Conservation (phyloP, 2,329 filamentous ascomycete species). For the Bipolaris zeicola region DNA sequence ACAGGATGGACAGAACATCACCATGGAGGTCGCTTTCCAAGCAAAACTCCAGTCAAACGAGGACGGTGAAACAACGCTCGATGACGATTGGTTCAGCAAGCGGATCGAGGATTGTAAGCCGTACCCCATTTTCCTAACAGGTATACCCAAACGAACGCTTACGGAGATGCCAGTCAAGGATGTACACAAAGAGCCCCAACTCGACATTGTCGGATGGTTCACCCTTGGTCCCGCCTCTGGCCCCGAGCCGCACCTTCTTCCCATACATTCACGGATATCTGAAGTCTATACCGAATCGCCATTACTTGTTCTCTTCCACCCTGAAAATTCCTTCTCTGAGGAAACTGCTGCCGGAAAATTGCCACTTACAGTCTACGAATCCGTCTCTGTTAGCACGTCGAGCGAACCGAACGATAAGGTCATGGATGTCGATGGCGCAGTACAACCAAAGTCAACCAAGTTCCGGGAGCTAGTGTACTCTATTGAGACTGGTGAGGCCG, state of each 20-base stretch:
- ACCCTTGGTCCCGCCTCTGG: slow-evolving; percentile 75
- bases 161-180: slow-evolving; percentile 69
- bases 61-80: slow-evolving; percentile 66
- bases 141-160: slow-evolving; percentile 4
- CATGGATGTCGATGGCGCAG: slow-evolving; percentile 70
- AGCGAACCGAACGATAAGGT: slow-evolving; percentile 46
- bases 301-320: slow-evolving; percentile 87
- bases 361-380: slow-evolving; percentile 90
- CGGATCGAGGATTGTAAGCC: slow-evolving; percentile 83
- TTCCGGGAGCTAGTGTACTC: slow-evolving; percentile 86
- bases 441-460: slow-evolving; percentile 58
- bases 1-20: slow-evolving; percentile 88
- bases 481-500: slow-evolving; percentile 91
- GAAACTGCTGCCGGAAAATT: slow-evolving; percentile 74
- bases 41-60: slow-evolving; percentile 59
- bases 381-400: slow-evolving; percentile 52
- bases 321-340: slow-evolving; percentile 59
- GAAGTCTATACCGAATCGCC: slow-evolving; percentile 79
- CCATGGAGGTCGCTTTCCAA: slow-evolving; percentile 91
- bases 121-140: not conserved
- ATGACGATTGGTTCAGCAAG: slow-evolving; percentile 73
- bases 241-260: slow-evolving; percentile 69
- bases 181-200: slow-evolving; percentile 81
- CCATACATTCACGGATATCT: slow-evolving; percentile 79
- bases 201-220: slow-evolving; percentile 90